These are phyloP conservation scores for Aspergillus steynii DNA, from an alignment of 495 filamentous ascomycete species.

Conservation along the genomic window DNA sequence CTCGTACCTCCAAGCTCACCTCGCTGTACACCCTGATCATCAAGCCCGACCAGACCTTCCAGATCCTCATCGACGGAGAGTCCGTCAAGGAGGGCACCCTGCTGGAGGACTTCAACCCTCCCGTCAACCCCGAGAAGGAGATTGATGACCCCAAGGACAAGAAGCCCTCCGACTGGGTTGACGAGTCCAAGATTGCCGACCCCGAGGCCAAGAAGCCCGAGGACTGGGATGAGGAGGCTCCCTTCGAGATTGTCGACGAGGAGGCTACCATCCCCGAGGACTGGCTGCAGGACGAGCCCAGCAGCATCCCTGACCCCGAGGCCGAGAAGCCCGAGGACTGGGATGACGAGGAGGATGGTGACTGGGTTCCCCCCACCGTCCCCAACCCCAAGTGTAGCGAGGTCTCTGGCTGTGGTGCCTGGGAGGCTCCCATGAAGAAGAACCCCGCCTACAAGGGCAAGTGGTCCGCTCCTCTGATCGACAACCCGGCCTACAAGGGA, in stretches of 20 bases:
- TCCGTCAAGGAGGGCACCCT: constrained; percentile 84
- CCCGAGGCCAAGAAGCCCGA: constrained; percentile 94
- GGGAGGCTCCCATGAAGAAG: constrained; percentile 88
- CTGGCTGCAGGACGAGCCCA: constrained; percentile 93
- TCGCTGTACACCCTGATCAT: constrained; percentile 96
- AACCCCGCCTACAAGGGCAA: constrained; percentile 99
- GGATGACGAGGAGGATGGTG: constrained; percentile 99
- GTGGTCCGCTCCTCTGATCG: constrained; percentile 90
- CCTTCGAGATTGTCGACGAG: constrained; percentile 92
- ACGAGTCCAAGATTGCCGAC: constrained; percentile 85
- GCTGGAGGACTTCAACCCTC: constrained; percentile 88
- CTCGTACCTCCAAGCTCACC: constrained; percentile 85
- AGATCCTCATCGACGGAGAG: constrained; percentile 87
- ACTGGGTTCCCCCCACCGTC: constrained; percentile 93
- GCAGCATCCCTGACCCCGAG: constrained; percentile 88
- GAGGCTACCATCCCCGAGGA: constrained; percentile 89
- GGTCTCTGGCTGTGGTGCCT: constrained; percentile 90
- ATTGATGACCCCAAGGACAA: constrained; percentile 95
- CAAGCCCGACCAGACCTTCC: constrained; percentile 90
- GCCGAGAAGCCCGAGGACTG: constrained; percentile 99
- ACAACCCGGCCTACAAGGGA: constrained; percentile 99
- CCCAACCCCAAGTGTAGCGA: constrained; percentile 96
- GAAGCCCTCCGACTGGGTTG: constrained; percentile 96
- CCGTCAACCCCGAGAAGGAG: constrained; percentile 94
- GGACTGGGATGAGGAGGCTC: constrained; percentile 99